phyloP scores from a whole-genome alignment of 306 rosid genomes.

The Citrullus mucosospermus region DNA sequence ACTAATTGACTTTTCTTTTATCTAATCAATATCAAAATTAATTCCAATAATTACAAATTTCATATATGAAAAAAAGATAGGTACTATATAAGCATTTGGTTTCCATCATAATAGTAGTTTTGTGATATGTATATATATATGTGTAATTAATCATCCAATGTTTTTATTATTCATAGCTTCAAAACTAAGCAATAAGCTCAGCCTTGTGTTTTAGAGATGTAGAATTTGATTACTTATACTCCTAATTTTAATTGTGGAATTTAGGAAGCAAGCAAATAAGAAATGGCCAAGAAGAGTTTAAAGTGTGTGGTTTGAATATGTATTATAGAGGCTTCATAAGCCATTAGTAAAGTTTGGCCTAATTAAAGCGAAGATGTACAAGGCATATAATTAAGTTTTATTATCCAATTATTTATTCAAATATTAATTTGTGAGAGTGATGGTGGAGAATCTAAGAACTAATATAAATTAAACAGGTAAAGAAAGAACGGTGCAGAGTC shows the following conservation, averaged over 20 bases:
- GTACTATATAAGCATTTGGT: too few species aligned
- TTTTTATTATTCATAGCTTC: too few species aligned
- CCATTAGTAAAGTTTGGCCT: neutral
- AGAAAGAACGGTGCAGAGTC: too few species aligned
- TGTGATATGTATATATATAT: too few species aligned
- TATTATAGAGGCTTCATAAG: neutral
- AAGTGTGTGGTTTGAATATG: neutral
- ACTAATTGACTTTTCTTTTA: too few species aligned
- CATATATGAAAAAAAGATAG: too few species aligned
- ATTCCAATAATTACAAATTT: too few species aligned
- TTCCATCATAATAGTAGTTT: too few species aligned
- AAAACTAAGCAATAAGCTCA: neutral
- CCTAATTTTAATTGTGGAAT: neutral
- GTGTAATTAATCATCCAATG: too few species aligned
- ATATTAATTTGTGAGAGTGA: neutral
- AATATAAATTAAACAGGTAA: too few species aligned
- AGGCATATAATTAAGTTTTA: neutral
- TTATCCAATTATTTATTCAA: neutral
- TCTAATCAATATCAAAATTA: too few species aligned
- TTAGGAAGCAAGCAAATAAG: neutral
- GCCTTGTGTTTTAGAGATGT: neutral
- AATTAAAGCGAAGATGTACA: neutral
- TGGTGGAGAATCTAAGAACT: too few species aligned
- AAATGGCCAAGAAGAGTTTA: neutral
- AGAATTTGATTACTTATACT: neutral